Evolutionary conservation across 805 yeast genomes (phyloP).

Genomic region (Suhomyces pyralidae): DNA sequence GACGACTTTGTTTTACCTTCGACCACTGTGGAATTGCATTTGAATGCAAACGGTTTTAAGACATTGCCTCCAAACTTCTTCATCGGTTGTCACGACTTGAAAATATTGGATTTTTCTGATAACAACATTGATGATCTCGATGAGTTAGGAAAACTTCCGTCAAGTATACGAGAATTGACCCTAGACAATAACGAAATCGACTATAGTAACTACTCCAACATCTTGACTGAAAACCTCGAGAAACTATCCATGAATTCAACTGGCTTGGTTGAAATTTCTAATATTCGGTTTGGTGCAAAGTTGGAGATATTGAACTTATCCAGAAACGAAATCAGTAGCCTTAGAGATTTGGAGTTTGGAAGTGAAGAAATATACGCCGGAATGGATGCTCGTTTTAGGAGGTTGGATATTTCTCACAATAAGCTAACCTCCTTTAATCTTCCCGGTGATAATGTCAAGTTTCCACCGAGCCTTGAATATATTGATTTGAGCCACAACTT

Average conservation of each 20-base stretch:
- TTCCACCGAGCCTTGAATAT: conserved; percentile 1
- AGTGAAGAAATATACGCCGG: background rate
- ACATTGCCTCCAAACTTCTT: conserved; percentile 16
- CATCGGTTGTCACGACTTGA: conserved; percentile 6
- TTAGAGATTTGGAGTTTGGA: conserved; percentile 15
- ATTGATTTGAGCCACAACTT: conserved; percentile 8
- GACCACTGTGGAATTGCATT: conserved; percentile 11
- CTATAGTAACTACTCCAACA: conserved; percentile 15
- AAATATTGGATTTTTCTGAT: conserved; percentile 12
- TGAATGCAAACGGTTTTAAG: conserved; percentile 13
- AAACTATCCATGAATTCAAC: conserved; percentile 17
- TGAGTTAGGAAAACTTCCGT: conserved; percentile 20
- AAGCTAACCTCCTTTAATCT: conserved; percentile 3
- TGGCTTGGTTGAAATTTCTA: conserved; percentile 16
- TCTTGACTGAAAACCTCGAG: conserved; percentile 15
- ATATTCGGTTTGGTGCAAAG: conserved; percentile 14
- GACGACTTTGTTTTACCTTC: conserved; percentile 12
- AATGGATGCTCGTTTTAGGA: background rate
- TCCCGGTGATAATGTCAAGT: background rate
- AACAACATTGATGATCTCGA: conserved; percentile 22
- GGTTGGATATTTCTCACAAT: conserved; percentile 9
- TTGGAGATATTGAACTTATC: conserved; percentile 13
- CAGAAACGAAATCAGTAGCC: conserved; percentile 14
- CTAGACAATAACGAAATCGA: conserved; percentile 22
- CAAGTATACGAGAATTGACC: conserved; percentile 10